Evolutionary conservation across 345 rosid genomes (phyloP).

Genomic region (Eutrema japonicum): DNA sequence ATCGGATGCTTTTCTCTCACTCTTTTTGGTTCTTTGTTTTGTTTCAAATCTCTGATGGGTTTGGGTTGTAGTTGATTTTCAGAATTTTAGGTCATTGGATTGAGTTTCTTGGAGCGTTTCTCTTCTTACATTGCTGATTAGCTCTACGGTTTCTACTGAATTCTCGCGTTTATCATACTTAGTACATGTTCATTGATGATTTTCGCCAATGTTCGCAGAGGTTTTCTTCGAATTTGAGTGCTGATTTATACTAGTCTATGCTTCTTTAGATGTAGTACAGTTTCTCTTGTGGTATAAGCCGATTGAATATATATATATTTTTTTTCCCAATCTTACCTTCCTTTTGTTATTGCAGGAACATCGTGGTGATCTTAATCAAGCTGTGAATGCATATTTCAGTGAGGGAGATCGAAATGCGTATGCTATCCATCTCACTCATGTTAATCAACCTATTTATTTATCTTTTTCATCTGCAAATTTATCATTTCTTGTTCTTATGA

Average conservation of each 20-base stretch:
- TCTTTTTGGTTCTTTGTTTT: not conserved
- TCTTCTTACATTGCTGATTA: constrained; percentile 40
- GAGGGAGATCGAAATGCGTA: constrained; percentile 80
- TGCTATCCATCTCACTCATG: constrained; percentile 31
- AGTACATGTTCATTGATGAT: constrained; percentile 18
- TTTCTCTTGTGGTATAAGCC: too few relatives aligned
- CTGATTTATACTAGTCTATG: not conserved
- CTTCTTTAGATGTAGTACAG: not conserved
- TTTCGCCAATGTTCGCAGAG: constrained; percentile 2
- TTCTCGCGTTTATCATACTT: not conserved
- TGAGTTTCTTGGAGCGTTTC: constrained; percentile 44
- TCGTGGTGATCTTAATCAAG: constrained; percentile 88
- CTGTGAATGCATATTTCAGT: constrained; percentile 85
- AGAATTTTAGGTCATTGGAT: constrained; percentile 13
- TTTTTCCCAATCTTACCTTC: not conserved
- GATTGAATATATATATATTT: too few relatives aligned
- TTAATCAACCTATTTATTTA: not conserved
- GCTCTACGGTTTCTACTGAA: constrained; percentile 19
- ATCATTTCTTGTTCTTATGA: constrained; percentile 6
- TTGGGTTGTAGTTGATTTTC: constrained; percentile 18
- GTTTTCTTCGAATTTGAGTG: not conserved
- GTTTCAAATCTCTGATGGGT: not conserved
- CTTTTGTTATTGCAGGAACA: constrained; percentile 61
- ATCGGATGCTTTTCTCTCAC: not conserved
- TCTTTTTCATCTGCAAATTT: not conserved